phyloP scores from a whole-genome alignment of 108 stramenopile genomes.

The Cylindrotheca closterium region DNA sequence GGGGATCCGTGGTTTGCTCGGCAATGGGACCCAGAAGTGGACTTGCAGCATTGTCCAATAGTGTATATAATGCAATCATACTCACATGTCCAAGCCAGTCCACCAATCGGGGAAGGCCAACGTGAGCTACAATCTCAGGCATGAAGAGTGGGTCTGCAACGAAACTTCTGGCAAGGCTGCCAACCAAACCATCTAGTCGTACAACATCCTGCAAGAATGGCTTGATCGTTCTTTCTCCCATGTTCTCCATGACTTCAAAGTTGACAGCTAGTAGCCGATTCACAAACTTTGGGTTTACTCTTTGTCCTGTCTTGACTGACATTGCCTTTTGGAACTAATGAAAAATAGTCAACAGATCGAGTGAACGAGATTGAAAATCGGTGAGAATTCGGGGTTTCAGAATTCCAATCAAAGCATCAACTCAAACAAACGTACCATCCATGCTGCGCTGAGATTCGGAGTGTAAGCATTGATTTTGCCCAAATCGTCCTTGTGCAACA shows the following conservation, averaged over 20 bases:
- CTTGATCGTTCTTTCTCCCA: conserved; percentile 71
- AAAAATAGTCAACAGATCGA: neutral
- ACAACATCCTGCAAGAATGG: conserved; percentile 94
- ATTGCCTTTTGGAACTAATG: conserved; percentile 68
- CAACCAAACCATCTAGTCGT: conserved; percentile 79
- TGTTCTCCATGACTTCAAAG: conserved; percentile 85
- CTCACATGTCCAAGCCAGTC: conserved; percentile 87
- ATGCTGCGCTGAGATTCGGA: conserved; percentile 90
- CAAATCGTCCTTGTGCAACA: conserved; percentile 81
- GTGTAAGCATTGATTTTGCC: conserved; percentile 89
- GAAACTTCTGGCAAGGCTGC: conserved; percentile 72
- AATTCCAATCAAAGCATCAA: too few relatives aligned
- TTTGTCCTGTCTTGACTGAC: conserved; percentile 82
- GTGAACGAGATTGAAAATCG: neutral
- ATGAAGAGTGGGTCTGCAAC: conserved; percentile 75
- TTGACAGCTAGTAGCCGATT: conserved; percentile 87
- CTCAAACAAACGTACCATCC: conserved; percentile 87
- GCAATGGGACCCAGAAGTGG: conserved; percentile 40
- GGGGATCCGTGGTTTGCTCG: conserved; percentile 37
- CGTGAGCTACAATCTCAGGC: conserved; percentile 75
- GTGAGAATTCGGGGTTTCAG: conserved; percentile 41
- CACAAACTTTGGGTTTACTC: conserved; percentile 77
- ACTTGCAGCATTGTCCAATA: conserved; percentile 41
- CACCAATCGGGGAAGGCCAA: conserved; percentile 72
- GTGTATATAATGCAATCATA: conserved; percentile 65